phyloP scores from a whole-genome alignment of 2,329 filamentous ascomycete species.

The Calonectria crousiana region DNA sequence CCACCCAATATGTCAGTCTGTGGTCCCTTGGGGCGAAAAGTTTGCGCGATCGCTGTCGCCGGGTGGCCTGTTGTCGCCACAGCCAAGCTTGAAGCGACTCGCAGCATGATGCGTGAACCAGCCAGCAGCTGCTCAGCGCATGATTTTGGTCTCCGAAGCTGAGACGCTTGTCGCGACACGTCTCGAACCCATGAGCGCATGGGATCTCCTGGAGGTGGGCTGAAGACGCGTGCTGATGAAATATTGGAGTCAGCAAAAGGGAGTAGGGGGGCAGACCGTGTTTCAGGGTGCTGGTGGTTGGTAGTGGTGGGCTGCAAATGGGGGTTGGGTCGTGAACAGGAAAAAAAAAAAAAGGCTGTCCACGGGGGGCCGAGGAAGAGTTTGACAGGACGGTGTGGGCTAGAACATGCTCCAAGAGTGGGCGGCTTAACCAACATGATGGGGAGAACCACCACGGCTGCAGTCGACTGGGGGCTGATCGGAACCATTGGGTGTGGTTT shows the following conservation, averaged over 20 bases:
- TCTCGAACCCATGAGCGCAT: constrained; percentile 18
- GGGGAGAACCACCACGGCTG: constrained; percentile 13
- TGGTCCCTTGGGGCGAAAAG: constrained; percentile 29
- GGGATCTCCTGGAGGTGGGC: constrained; percentile 9
- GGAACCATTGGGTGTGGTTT: constrained; percentile 31
- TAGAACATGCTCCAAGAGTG: constrained; percentile 38
- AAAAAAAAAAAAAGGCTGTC: constrained; percentile 25
- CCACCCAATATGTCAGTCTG: constrained; percentile 34
- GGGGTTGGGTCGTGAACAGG: constrained; percentile 34
- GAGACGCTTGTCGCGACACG: constrained; percentile 39
- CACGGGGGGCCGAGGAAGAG: constrained; percentile 41
- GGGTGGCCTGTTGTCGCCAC: constrained; percentile 22
- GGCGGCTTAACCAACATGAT: constrained; percentile 31
- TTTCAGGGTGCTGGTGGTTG: constrained; percentile 43
- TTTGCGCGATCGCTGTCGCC: constrained; percentile 36
- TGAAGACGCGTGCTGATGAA: constrained; percentile 36
- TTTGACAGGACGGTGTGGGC: constrained; percentile 41
- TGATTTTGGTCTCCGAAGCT: constrained; percentile 30
- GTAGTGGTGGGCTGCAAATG: constrained; percentile 36
- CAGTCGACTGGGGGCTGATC: constrained; percentile 34
- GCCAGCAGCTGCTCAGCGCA: constrained; percentile 18
- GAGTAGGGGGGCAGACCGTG: constrained; percentile 41
- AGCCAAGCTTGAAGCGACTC: constrained; percentile 14
- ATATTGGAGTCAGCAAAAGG: constrained; percentile 35
- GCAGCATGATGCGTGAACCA: constrained; percentile 15